Conservation (phyloP, 1,139 yeast genomes). For the Candida sp. region DNA sequence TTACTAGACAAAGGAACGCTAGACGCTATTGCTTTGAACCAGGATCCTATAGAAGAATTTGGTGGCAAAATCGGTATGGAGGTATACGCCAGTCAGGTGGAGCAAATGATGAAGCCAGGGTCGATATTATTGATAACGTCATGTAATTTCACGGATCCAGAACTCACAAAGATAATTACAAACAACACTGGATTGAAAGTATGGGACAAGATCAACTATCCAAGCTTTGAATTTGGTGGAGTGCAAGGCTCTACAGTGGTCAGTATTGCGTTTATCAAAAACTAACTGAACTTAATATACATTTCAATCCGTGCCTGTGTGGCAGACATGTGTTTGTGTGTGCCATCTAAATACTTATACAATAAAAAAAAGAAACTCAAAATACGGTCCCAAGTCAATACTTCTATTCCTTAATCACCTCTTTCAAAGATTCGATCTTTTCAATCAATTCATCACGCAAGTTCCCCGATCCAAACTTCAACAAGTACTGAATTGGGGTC, state of each 20-base stretch:
- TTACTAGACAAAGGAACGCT: conserved; percentile 93
- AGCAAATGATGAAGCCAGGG: conserved; percentile 53
- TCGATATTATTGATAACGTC: conserved; percentile 83
- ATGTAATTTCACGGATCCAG: conserved; percentile 92
- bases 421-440: conserved; percentile 46
- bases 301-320: background rate
- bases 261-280: conserved; percentile 73
- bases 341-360: background rate
- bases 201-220: conserved; percentile 74
- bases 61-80: conserved; percentile 58
- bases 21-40: conserved; percentile 94
- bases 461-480: conserved; percentile 70
- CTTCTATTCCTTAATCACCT: conserved; percentile 8
- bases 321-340: too few relatives aligned
- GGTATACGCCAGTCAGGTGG: conserved; percentile 66
- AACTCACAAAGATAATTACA: conserved; percentile 61
- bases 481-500: conserved; percentile 80
- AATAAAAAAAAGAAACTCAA: background rate
- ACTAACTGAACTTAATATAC: conserved; percentile 11
- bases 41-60: conserved; percentile 43
- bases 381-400: background rate
- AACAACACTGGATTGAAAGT: conserved; percentile 40
- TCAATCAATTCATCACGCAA: conserved; percentile 62
- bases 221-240: conserved; percentile 89
- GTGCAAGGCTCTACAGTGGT: conserved; percentile 86